These are phyloP conservation scores for Thalassia testudinum DNA, from an alignment of 116 monocot genomes.

Conservation along the genomic window DNA sequence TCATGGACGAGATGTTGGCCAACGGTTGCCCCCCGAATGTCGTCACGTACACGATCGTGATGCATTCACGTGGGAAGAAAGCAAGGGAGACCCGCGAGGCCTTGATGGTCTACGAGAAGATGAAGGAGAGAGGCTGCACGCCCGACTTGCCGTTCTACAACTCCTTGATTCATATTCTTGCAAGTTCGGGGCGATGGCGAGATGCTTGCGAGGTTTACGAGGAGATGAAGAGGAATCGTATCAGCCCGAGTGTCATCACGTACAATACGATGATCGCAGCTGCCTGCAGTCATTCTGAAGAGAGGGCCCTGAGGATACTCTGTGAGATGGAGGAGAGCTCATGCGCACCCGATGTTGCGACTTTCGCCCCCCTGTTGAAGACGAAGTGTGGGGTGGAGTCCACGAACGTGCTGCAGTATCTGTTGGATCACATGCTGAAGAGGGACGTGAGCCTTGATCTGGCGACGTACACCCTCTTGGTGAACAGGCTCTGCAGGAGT, in stretches of 20 bases:
- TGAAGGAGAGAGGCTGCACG: conserved; percentile 38
- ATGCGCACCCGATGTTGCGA: conserved; percentile 51
- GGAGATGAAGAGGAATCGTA: conserved; percentile 47
- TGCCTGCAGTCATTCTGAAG: conserved; percentile 43
- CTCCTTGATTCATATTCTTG: conserved; percentile 60
- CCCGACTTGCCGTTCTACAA: conserved; percentile 63
- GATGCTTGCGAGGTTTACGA: conserved; percentile 39
- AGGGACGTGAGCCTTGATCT: conserved; percentile 57
- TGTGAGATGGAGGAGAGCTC: conserved; percentile 36
- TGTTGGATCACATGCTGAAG: conserved; percentile 58
- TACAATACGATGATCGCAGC: conserved; percentile 75
- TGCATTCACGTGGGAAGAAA: conserved; percentile 62
- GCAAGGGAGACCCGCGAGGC: conserved; percentile 49
- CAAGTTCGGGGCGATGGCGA: conserved; percentile 28
- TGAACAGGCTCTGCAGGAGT: conserved; percentile 43
- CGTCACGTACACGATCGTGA: conserved; percentile 74
- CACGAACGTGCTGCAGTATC: conserved; percentile 33
- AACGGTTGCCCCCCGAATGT: conserved; percentile 59
- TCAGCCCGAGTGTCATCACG: conserved; percentile 42
- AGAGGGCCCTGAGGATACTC: conserved; percentile 43
- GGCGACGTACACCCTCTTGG: conserved; percentile 56
- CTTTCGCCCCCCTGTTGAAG: conserved; percentile 54
- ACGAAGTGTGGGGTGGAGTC: conserved; percentile 44
- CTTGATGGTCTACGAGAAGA: conserved; percentile 32
- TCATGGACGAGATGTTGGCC: conserved; percentile 44